Evolutionary conservation across 257 asterid species (phyloP).

Genomic region (Nicotiana knightiana): DNA sequence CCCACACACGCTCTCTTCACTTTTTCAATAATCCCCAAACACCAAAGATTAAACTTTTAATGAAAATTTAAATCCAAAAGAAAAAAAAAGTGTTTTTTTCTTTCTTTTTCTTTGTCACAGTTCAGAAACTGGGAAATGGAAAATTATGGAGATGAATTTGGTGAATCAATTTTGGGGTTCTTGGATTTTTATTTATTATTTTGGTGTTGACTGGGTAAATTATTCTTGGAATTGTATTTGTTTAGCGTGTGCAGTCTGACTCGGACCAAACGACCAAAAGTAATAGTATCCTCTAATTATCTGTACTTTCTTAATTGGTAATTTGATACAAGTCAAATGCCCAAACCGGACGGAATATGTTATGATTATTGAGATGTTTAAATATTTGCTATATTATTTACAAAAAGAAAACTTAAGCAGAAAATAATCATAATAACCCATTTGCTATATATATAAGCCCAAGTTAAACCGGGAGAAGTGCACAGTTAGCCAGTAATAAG

Average conservation of each 20-base stretch:
- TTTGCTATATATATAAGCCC: too few relatives aligned
- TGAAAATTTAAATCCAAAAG: not conserved
- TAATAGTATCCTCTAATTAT: not conserved
- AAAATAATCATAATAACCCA: too few relatives aligned
- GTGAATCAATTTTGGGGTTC: constrained; percentile 1
- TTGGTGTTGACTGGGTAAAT: constrained; percentile 2
- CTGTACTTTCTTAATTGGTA: not conserved
- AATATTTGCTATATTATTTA: not conserved
- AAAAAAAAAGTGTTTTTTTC: not conserved
- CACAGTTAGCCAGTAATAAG: too few relatives aligned
- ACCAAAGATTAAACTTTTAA: not conserved
- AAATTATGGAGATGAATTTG: not conserved
- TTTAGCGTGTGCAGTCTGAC: not conserved
- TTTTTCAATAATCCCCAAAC: constrained; percentile 11
- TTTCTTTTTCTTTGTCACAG: not conserved
- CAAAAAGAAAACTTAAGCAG: too few relatives aligned
- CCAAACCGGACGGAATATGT: not conserved
- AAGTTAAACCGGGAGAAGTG: too few relatives aligned
- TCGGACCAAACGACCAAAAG: not conserved
- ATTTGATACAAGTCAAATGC: not conserved
- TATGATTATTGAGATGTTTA: not conserved
- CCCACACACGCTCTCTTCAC: constrained; percentile 9
- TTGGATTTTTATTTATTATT: not conserved
- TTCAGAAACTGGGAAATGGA: not conserved
- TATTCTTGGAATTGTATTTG: not conserved